These are phyloP conservation scores for Penicillium oxalicum DNA, from an alignment of 2,329 filamentous ascomycete species.

Conservation along the genomic window DNA sequence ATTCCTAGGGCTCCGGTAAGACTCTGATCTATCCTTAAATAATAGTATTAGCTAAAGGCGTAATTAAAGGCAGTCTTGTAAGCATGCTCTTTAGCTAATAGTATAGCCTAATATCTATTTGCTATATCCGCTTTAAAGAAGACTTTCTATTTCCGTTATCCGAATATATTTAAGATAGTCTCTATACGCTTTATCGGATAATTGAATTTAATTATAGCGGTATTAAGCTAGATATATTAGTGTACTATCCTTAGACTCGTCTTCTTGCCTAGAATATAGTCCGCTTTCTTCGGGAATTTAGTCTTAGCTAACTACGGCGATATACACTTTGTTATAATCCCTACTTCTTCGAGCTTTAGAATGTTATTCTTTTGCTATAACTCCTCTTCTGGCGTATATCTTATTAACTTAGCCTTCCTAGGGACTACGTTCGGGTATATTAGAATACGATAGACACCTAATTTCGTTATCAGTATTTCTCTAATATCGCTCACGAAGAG, in stretches of 20 bases:
- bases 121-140: constrained; percentile 13
- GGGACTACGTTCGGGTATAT: not conserved
- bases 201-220: no score
- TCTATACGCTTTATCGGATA: constrained; percentile 1
- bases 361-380: not conserved
- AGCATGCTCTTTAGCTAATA: not conserved
- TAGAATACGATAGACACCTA: not conserved
- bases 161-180: not conserved
- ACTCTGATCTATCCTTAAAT: not conserved
- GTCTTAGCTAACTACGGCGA: no score
- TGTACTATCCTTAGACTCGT: no score
- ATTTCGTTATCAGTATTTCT: not conserved
- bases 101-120: constrained; percentile 3
- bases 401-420: not conserved
- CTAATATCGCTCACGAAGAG: not conserved
- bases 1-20: not conserved
- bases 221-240: no score
- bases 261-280: no score
- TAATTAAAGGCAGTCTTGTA: constrained; percentile 1
- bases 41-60: not conserved
- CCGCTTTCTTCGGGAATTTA: no score
- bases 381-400: not conserved
- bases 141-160: not conserved
- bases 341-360: not conserved
- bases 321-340: not conserved